Evolutionary conservation across 257 asterid genomes (phyloP), one percentile per base, ranked within the genome.

Genomic region (Solanum lycopersicoides): DNA sequence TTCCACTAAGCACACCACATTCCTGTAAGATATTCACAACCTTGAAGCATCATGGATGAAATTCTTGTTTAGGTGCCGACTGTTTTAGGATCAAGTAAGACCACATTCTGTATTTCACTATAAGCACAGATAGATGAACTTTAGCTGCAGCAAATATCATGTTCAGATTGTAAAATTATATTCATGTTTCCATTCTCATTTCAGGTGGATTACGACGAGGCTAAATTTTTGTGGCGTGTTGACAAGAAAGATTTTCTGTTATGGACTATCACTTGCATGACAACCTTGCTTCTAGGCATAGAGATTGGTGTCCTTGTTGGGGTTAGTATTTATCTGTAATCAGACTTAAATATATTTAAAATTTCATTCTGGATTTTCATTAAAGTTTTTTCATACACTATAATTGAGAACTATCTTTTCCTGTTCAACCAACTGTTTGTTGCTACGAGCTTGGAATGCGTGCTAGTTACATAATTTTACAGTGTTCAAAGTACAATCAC

Each of bases 171-270:
- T 76, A 82, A 82, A 88, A 21, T 35, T 37, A 71, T 87, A 86
- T 86, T 88, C 77, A 23, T 88, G 68, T 76, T 66, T 83, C 44
- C 63, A 37, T 65, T 73, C 77, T 75, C 71, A 16, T 87, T 94
- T 90, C 97, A 97, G 99, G 99, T 97, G 91, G 99, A 97, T 92
- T 96, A 97, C 75, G 98, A 93, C 21, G 98, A 97, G 94, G 99
- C 99, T 83, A 88, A 87, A 83, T 95, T 97, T 93, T 89, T 97
- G 85, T 97, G 99, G 99, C 93, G 89, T 87, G 99, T 97, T 88
- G 98, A 95, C 92, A 97, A 95, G 93, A 94, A 92, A 88, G 99
- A 97, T 92, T 96, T 97, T 91, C 92, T 93, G 86, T 97, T 97
- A 60, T 97, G 99, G 99, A 89, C 84, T 91, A 94, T 97, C 88